Evolutionary conservation across 2,329 filamentous ascomycete genomes (phyloP).

Genomic region (Mollisia scopiformis): DNA sequence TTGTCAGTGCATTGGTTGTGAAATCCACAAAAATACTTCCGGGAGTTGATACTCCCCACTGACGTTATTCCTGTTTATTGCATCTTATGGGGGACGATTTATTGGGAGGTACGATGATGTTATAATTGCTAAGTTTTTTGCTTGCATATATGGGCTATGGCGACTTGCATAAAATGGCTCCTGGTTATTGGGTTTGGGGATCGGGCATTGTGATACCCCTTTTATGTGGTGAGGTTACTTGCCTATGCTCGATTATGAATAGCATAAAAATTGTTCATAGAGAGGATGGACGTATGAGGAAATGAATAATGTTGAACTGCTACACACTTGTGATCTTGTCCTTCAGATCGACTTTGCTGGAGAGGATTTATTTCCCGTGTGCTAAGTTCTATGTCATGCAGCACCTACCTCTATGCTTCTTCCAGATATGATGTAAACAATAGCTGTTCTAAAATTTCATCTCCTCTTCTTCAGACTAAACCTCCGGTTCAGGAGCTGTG

Average conservation of each 20-base stretch:
- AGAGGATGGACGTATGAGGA: neutral
- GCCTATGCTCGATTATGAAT: too few species aligned
- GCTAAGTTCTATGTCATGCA: too few species aligned
- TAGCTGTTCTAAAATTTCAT: too few species aligned
- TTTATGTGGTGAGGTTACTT: neutral
- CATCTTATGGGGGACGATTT: neutral
- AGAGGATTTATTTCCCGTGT: too few species aligned
- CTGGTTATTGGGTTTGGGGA: neutral
- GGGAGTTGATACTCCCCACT: neutral
- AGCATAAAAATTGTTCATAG: neutral
- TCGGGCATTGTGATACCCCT: neutral
- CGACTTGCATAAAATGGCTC: neutral
- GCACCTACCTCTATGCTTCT: too few species aligned
- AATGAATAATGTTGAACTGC: neutral
- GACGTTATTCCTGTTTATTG: neutral
- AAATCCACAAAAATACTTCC: slow-evolving; percentile 45
- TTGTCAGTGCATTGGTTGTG: slow-evolving; percentile 59
- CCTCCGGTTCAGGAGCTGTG: too few species aligned
- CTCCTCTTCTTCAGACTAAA: too few species aligned
- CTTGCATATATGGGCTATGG: neutral
- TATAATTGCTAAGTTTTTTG: neutral
- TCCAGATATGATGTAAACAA: too few species aligned
- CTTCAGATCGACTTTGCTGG: too few species aligned
- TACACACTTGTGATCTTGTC: neutral
- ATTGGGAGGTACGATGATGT: neutral